Percentiles rank a stretch among this genome's conserved stretches.
phyloP scores from a whole-genome alignment of 2,329 filamentous ascomycete genomes.

The Talaromyces marneffei region DNA sequence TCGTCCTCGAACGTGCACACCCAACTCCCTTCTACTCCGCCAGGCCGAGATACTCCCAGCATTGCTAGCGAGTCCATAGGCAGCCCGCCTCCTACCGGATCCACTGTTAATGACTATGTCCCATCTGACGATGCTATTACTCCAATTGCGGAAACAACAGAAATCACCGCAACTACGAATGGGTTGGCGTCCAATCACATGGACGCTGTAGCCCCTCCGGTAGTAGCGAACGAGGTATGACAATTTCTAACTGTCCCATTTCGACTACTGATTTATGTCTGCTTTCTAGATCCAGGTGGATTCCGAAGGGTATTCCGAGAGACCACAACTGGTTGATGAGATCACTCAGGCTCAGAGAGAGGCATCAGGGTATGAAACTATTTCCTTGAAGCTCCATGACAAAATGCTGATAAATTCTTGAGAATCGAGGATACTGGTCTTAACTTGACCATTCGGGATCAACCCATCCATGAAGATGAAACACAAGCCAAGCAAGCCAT shows the following conservation, averaged over 20 bases:
- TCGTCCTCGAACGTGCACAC: conserved; percentile 35
- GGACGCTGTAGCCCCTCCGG: background rate
- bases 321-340: conserved; percentile 39
- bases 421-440: conserved; percentile 40
- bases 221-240: conserved; percentile 6
- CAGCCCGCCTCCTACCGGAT: conserved; percentile 5
- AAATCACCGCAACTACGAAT: conserved; percentile 23
- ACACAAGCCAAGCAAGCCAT: conserved; percentile 45
- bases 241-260: too few relatives aligned
- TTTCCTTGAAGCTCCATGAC: background rate
- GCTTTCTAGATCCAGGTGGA: conserved; percentile 27
- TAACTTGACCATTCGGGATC: conserved; percentile 45
- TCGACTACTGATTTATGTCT: conserved; percentile 15
- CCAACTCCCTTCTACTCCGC: conserved; percentile 26
- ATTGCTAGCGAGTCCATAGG: conserved; percentile 16
- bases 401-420: background rate
- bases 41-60: conserved; percentile 27
- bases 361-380: conserved; percentile 30
- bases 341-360: conserved; percentile 42
- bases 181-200: conserved; percentile 17
- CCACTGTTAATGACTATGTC: conserved; percentile 15
- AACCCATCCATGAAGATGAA: conserved; percentile 47
- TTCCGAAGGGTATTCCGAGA: conserved; percentile 37
- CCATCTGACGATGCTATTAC: conserved; percentile 21
- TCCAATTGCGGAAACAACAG: conserved; percentile 20